Evolutionary conservation across 2,329 filamentous ascomycete species (phyloP).

Genomic region (Phaeosphaeriaceae sp.): DNA sequence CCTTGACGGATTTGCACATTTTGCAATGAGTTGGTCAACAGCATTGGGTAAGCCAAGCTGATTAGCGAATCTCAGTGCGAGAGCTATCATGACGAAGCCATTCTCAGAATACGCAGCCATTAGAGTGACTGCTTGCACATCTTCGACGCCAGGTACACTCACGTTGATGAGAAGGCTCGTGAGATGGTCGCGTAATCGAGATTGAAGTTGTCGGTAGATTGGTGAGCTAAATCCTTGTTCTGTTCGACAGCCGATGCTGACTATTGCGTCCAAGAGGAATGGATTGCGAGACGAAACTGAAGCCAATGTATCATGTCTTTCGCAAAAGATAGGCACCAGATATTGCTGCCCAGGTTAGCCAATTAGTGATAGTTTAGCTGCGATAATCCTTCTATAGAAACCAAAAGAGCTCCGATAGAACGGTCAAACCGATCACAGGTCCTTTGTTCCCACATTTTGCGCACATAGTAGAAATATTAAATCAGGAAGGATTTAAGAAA

Average conservation of each 20-base stretch:
- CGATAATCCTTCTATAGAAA: too few species aligned
- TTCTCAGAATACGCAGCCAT: conserved; percentile 62
- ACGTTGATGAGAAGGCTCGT: conserved; percentile 56
- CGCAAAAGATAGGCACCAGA: conserved; percentile 58
- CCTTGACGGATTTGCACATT: conserved; percentile 4
- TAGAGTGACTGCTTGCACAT: conserved; percentile 59
- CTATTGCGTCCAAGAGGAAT: conserved; percentile 60
- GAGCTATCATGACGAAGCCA: conserved; percentile 57
- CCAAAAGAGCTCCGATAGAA: too few species aligned
- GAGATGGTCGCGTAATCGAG: conserved; percentile 47
- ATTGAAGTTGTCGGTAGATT: conserved; percentile 43
- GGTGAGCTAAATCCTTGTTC: conserved; percentile 51
- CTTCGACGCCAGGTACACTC: conserved; percentile 53
- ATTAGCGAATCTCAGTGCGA: conserved; percentile 59
- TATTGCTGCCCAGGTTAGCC: conserved; percentile 49
- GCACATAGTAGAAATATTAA: too few species aligned
- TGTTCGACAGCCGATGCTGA: conserved; percentile 59
- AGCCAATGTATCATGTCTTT: conserved; percentile 53
- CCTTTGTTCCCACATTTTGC: not conserved
- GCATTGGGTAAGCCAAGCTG: conserved; percentile 52
- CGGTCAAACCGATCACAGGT: too few species aligned
- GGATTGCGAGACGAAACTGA: conserved; percentile 56
- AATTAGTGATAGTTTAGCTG: too few species aligned
- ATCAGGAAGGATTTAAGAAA: not conserved
- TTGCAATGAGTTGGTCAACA: conserved; percentile 50